Evolutionary conservation across 768 basidiomycete genomes (phyloP).

Genomic region (Amyloporia xantha): DNA sequence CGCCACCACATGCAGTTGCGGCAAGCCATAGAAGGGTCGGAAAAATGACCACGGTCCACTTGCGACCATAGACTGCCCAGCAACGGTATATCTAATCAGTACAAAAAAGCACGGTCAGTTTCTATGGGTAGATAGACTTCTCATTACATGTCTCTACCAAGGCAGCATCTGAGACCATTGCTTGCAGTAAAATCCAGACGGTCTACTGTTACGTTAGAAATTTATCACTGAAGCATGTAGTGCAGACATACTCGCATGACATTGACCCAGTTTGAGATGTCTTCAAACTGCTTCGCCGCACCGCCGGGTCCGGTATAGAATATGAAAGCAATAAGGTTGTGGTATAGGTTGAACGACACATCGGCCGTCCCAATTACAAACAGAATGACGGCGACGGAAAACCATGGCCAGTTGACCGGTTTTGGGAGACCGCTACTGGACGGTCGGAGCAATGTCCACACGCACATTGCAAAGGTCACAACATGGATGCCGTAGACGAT

Average conservation of each 20-base stretch:
- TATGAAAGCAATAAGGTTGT: conserved; percentile 2
- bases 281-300: neutral
- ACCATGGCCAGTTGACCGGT: neutral
- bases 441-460: neutral
- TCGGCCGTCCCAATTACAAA: neutral
- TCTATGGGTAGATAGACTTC: too few species aligned
- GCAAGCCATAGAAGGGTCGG: neutral
- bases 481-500: conserved; percentile 1
- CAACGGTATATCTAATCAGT: neutral
- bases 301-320: neutral
- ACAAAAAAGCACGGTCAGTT: too few species aligned
- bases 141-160: neutral
- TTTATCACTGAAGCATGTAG: neutral
- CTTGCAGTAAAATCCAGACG: neutral
- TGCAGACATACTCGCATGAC: neutral
- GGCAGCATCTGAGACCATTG: neutral
- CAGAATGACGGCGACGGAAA: neutral
- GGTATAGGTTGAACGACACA: conserved; percentile 1
- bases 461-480: neutral
- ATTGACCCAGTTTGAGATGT: conserved; percentile 4
- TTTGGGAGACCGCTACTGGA: neutral
- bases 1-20: neutral
- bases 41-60: neutral
- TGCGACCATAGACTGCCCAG: neutral
- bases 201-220: neutral